Base-by-base conservation (phyloP, 257 asterid species). In the Penstemon davidsonii region DNA sequence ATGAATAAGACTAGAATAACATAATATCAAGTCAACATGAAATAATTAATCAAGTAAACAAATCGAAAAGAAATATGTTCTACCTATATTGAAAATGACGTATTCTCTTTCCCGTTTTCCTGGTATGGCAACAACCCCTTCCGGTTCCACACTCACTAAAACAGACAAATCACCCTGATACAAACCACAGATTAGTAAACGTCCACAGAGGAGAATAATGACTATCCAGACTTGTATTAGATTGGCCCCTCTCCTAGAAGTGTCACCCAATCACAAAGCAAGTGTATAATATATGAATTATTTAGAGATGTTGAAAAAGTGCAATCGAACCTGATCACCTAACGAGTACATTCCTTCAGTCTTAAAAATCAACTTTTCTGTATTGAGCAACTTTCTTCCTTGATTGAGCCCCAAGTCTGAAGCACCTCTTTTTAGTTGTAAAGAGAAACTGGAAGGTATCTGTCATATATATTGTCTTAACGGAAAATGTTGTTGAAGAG, bases 361-460 rank as follows among this genome's bases (percentile, higher is more conserved):
- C 73, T 78, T 80, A 84, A 92, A 92, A 66, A 89, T 86, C 68
- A 92, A 53, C 79, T 92, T 92, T 72, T 87, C 98, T 3, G 98
- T 92, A 62, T 92, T 89, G 40, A 92, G 87, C 83, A 89, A 79
- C 79, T 92, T 92, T 73, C 97, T 83, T 70, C 86, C 91, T 33
- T 8, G 74, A 73, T 78, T 80, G 42, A 71, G 56, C 73, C 78
- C 77, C 80, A 80, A 5, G 53, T 79, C 86, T 7, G 85, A 79
- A 71, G 60, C 58, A 55, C 75, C 96, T 71, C 70, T 83, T 70
- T 67, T 66, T 58, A 92, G 83, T 83, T 82, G 84, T 81, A 92
- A 72, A 52, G 90, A 84, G 79, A 92, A 92, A 66, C 85, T 80
- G 56, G 95, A 73, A 46, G 98, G 95, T 71, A 92, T 92, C 93